Evolutionary conservation across 2,329 filamentous ascomycete species (phyloP).

Genomic region (Colletotrichum lindemuthianum): DNA sequence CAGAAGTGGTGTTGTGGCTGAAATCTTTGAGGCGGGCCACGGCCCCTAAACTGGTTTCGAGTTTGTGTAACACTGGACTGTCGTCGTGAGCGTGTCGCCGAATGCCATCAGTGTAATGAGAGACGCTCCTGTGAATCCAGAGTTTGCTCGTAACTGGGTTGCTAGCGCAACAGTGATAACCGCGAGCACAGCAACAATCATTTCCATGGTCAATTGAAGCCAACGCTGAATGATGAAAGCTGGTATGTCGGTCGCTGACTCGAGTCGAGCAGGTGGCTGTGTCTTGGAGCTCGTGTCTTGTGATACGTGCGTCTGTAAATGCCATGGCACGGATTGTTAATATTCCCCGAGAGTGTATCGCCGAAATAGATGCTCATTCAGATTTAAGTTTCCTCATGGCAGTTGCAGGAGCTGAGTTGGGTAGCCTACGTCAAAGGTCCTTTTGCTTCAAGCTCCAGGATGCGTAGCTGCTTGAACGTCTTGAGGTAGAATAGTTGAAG

Average conservation of each 20-base stretch:
- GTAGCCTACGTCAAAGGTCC: too few species aligned
- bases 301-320: too few species aligned
- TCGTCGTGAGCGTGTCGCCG: constrained; percentile 41
- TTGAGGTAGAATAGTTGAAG: too few species aligned
- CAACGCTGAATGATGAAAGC: not conserved
- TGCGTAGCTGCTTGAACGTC: too few species aligned
- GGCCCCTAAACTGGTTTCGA: constrained; percentile 43
- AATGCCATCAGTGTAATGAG: constrained; percentile 51
- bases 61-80: constrained; percentile 47
- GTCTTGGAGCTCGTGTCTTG: too few species aligned
- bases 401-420: too few species aligned
- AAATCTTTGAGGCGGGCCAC: constrained; percentile 42
- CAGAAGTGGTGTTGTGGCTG: constrained; percentile 37
- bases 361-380: too few species aligned
- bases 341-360: too few species aligned
- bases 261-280: too few species aligned
- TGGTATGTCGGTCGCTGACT: not conserved
- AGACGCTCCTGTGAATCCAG: constrained; percentile 51
- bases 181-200: constrained; percentile 48
- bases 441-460: too few species aligned
- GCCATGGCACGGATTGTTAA: too few species aligned
- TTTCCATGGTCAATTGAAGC: not conserved
- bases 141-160: constrained; percentile 50
- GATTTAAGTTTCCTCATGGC: too few species aligned
- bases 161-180: constrained; percentile 59